Evolutionary conservation across 2,329 filamentous ascomycete genomes (phyloP).

Genomic region (Microcera coccophila): DNA sequence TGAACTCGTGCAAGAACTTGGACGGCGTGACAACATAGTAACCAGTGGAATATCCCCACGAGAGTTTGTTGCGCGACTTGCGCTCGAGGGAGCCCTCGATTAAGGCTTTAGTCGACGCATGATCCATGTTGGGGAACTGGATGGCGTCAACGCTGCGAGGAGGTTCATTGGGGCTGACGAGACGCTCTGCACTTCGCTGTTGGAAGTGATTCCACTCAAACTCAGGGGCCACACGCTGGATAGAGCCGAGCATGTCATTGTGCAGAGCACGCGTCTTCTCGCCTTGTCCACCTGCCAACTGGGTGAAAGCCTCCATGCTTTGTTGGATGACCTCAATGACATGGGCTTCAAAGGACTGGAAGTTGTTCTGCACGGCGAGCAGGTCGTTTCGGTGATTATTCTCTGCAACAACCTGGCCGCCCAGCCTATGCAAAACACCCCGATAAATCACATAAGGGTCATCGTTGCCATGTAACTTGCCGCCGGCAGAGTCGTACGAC

Average conservation of each 20-base stretch:
- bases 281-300: conserved; percentile 73
- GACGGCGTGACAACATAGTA: conserved; percentile 90
- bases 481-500: conserved; percentile 70
- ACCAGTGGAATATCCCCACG: conserved; percentile 69
- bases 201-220: conserved; percentile 92
- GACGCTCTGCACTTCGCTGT: conserved; percentile 62
- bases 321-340: conserved; percentile 78
- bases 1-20: conserved; percentile 93
- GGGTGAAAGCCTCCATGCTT: conserved; percentile 77
- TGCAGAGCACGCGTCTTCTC: conserved; percentile 80
- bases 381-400: conserved; percentile 95
- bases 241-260: conserved; percentile 72
- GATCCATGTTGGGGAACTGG: conserved; percentile 83
- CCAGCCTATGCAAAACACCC: conserved; percentile 75
- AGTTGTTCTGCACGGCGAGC: conserved; percentile 85
- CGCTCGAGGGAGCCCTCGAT: conserved; percentile 87
- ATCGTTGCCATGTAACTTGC: conserved; percentile 64
- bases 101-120: conserved; percentile 72
- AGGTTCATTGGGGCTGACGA: conserved; percentile 74
- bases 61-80: conserved; percentile 82
- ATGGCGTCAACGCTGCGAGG: conserved; percentile 71
- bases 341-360: conserved; percentile 82
- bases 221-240: conserved; percentile 74
- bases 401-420: conserved; percentile 89
- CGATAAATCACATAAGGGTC: conserved; percentile 88